Evolutionary conservation across 148 eudicot species (phyloP).

Genomic region (Rheum nobile): DNA sequence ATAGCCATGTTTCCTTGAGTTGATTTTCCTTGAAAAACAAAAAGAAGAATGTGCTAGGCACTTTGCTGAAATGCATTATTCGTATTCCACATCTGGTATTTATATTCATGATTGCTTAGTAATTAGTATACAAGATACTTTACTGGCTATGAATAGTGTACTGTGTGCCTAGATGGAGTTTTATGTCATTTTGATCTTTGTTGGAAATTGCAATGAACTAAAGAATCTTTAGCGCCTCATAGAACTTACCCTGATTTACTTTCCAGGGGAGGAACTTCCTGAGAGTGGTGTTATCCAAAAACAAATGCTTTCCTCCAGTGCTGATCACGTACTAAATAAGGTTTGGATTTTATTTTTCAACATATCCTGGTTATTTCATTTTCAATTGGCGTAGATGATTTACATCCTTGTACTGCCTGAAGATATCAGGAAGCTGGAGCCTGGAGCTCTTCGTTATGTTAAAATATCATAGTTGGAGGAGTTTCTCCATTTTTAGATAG

Average conservation of each 20-base stretch:
- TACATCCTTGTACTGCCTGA: not conserved
- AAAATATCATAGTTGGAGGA: not conserved
- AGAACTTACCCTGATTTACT: not conserved
- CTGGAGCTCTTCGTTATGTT: not conserved
- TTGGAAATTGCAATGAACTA: not conserved
- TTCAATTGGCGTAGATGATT: not conserved
- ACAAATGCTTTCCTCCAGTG: constrained; percentile 44
- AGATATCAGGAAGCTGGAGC: not conserved
- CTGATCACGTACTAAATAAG: constrained; percentile 66
- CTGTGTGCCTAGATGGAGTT: not conserved
- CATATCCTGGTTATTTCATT: not conserved
- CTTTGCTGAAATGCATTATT: not conserved
- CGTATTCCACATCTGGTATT: not conserved
- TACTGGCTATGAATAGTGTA: not conserved
- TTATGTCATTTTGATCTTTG: not conserved
- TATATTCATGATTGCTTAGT: not conserved
- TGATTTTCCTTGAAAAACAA: not conserved
- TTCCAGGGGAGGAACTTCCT: constrained; percentile 71
- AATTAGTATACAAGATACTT: too few species aligned
- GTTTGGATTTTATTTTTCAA: constrained; percentile 19
- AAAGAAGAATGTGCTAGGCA: not conserved
- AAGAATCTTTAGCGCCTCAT: not conserved
- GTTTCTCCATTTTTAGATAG: not conserved
- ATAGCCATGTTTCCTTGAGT: not conserved
- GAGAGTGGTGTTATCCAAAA: constrained; percentile 45